Evolutionary conservation across 495 filamentous ascomycete genomes (phyloP).

Genomic region (Apiosordaria backusii): DNA sequence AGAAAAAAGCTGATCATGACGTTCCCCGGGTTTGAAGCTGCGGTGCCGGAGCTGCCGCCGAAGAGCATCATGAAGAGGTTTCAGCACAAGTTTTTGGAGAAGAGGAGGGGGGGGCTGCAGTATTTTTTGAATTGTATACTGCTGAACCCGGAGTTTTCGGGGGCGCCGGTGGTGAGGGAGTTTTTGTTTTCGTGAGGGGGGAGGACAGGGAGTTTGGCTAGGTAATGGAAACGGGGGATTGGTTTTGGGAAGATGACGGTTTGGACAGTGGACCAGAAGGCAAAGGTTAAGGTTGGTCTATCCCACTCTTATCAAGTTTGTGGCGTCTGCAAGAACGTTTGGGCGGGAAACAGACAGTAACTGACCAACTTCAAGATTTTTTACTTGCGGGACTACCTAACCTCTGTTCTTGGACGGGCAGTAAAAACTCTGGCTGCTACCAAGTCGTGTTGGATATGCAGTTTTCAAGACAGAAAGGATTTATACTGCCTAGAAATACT

Average conservation of each 20-base stretch:
- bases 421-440: no score
- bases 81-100: slow-evolving; percentile 50
- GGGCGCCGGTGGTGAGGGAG: slow-evolving; percentile 53
- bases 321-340: no score
- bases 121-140: slow-evolving; percentile 59
- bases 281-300: no score
- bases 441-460: no score
- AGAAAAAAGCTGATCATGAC: slow-evolving; percentile 47
- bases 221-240: background rate
- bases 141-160: slow-evolving; percentile 55
- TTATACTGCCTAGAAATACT: no score
- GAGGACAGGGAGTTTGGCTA: background rate
- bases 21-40: slow-evolving; percentile 52
- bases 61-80: slow-evolving; percentile 55
- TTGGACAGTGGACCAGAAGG: no score
- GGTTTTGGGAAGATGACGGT: background rate
- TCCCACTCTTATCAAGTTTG: no score
- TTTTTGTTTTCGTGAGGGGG: slow-evolving; percentile 51
- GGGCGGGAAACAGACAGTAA: no score
- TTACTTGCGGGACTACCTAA: no score
- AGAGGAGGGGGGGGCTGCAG: slow-evolving; percentile 50
- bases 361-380: no score
- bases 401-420: no score
- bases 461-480: no score
- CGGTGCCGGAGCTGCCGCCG: slow-evolving; percentile 53